Evolutionary conservation across 306 rosid species (phyloP).

Genomic region (Castanopsis chinensis): DNA sequence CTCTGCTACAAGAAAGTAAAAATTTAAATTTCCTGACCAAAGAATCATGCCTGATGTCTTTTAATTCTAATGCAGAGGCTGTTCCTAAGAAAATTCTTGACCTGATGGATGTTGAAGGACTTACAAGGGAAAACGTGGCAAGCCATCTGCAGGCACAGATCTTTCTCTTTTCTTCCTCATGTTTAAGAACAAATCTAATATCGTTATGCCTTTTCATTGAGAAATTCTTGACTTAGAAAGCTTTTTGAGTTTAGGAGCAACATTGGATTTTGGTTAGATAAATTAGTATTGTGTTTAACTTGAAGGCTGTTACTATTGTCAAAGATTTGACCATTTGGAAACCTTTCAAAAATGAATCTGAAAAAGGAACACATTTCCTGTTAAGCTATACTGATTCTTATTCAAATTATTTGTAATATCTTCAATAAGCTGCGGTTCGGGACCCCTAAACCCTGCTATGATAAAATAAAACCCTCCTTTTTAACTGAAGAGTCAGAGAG

Average conservation of each 20-base stretch:
- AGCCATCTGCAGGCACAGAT: slow-evolving; percentile 83
- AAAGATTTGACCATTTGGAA: background rate
- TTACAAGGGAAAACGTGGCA: slow-evolving; percentile 88
- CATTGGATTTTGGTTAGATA: background rate
- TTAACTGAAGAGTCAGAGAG: background rate
- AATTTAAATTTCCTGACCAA: background rate
- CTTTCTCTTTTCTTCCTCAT: slow-evolving; percentile 11
- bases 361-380: background rate
- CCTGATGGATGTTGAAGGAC: slow-evolving; percentile 82
- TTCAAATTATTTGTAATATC: background rate
- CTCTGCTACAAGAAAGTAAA: slow-evolving; percentile 2
- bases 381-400: background rate
- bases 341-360: background rate
- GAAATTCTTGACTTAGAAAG: background rate
- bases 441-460: background rate
- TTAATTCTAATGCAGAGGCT: slow-evolving; percentile 57
- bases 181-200: background rate
- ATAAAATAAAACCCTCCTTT: background rate
- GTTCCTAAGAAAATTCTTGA: slow-evolving; percentile 85
- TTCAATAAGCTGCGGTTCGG: background rate
- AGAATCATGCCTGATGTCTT: slow-evolving; percentile 8
- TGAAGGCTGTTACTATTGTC: background rate
- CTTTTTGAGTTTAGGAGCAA: background rate
- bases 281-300: background rate
- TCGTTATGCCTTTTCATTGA: background rate